Evolutionary conservation across 1,139 yeast genomes (phyloP).

Genomic region (Pichia sp.): DNA sequence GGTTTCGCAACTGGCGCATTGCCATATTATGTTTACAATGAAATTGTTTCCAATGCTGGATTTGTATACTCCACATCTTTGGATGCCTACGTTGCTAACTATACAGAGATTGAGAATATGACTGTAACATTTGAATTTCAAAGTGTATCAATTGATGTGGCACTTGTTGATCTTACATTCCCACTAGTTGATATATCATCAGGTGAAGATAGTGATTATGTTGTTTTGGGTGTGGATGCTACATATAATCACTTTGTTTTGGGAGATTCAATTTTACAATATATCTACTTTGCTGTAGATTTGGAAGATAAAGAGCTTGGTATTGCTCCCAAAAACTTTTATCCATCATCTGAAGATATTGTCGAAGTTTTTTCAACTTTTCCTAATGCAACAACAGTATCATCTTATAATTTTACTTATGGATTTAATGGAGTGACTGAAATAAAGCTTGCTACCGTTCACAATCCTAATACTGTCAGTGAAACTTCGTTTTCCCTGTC

Average conservation of each 20-base stretch:
- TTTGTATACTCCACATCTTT: conserved; percentile 30
- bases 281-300: conserved; percentile 70
- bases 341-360: conserved; percentile 33
- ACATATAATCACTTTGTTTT: conserved; percentile 31
- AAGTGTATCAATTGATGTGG: conserved; percentile 38
- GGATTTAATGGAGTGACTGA: conserved; percentile 14
- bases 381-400: conserved; percentile 14
- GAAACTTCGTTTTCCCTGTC: conserved; percentile 11
- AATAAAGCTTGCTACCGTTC: conserved; percentile 12
- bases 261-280: conserved; percentile 67
- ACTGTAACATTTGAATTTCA: conserved; percentile 41
- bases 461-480: conserved; percentile 9
- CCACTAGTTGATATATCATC: conserved; percentile 11
- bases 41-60: conserved; percentile 35
- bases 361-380: conserved; percentile 8
- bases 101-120: conserved; percentile 26
- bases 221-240: conserved; percentile 30
- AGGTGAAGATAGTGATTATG: conserved; percentile 17
- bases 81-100: conserved; percentile 30
- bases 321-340: conserved; percentile 51
- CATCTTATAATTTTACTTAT: conserved; percentile 10
- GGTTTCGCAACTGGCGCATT: conserved; percentile 53
- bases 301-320: conserved; percentile 57
- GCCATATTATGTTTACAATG: conserved; percentile 35
- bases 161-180: conserved; percentile 27